Percentiles rank a stretch among this genome's conserved stretches.
Conservation (phyloP, 345 rosid species). For the Eucalyptus camaldulensis region DNA sequence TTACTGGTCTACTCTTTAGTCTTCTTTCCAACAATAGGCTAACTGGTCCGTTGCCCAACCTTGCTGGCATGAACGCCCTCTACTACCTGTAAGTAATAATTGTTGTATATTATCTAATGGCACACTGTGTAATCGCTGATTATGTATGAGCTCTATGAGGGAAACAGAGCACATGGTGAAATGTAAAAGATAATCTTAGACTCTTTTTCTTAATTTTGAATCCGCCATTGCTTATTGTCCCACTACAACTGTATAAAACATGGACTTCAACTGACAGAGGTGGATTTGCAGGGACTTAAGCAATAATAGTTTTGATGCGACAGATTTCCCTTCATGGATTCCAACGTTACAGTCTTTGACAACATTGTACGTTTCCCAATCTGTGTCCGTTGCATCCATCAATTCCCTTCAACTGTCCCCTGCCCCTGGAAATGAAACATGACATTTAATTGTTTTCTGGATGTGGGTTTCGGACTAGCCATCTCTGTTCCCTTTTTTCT, state of each 20-base stretch:
- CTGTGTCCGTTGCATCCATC: background rate
- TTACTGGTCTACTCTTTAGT: slow-evolving; percentile 15
- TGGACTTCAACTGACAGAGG: background rate
- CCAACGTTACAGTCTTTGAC: slow-evolving; percentile 29
- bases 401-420: background rate
- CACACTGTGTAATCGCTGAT: background rate
- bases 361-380: slow-evolving; percentile 44
- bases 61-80: slow-evolving; percentile 41
- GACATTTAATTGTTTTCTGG: background rate
- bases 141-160: background rate
- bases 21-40: slow-evolving; percentile 58
- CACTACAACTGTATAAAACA: background rate
- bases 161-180: background rate
- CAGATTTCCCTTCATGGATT: slow-evolving; percentile 55
- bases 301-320: slow-evolving; percentile 42
- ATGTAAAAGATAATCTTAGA: background rate
- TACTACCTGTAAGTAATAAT: slow-evolving; percentile 42
- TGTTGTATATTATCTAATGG: background rate
- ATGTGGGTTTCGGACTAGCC: background rate
- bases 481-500: background rate
- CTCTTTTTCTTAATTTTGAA: background rate
- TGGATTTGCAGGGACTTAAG: slow-evolving; percentile 60
- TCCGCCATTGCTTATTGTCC: background rate
- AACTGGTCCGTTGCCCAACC: slow-evolving; percentile 51
- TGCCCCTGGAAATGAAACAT: background rate